A percentile compares a stretch with the other conserved stretches of the same genome.
Conservation (phyloP, 2,329 filamentous ascomycete species). For the Trichoderma lentiforme region DNA sequence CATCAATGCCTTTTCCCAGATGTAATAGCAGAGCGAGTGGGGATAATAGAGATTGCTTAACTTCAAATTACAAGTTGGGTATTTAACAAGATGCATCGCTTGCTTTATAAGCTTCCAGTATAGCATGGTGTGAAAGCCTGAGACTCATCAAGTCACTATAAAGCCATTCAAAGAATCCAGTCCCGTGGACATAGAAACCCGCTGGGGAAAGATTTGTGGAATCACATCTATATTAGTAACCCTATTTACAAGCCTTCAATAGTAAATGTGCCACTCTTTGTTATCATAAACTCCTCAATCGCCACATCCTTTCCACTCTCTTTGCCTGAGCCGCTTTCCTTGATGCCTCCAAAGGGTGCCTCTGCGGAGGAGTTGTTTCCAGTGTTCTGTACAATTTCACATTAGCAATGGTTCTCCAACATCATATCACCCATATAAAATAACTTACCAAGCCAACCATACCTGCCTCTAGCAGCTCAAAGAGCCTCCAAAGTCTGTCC, state of each 20-base stretch:
- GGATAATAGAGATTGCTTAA: too few relatives aligned
- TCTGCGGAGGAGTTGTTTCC: constrained; percentile 43
- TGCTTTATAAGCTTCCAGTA: background rate
- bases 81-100: too few relatives aligned
- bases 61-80: too few relatives aligned
- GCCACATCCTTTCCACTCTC: constrained; percentile 48
- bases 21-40: too few relatives aligned
- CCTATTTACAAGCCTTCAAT: constrained; percentile 27
- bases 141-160: background rate
- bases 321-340: constrained; percentile 46
- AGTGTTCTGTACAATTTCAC: constrained; percentile 31
- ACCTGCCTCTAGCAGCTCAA: constrained; percentile 47
- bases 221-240: background rate
- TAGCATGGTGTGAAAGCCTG: background rate
- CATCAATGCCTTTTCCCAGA: background rate
- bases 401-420: background rate
- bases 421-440: background rate
- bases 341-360: constrained; percentile 47
- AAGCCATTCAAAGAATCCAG: background rate
- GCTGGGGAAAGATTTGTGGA: background rate
- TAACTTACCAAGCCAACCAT: constrained; percentile 37
- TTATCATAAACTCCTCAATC: constrained; percentile 44
- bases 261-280: constrained; percentile 45
- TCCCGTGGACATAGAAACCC: background rate
- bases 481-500: constrained; percentile 41